Conservation (phyloP, 208 protist species). For the Wallacemonas rigidus region DNA sequence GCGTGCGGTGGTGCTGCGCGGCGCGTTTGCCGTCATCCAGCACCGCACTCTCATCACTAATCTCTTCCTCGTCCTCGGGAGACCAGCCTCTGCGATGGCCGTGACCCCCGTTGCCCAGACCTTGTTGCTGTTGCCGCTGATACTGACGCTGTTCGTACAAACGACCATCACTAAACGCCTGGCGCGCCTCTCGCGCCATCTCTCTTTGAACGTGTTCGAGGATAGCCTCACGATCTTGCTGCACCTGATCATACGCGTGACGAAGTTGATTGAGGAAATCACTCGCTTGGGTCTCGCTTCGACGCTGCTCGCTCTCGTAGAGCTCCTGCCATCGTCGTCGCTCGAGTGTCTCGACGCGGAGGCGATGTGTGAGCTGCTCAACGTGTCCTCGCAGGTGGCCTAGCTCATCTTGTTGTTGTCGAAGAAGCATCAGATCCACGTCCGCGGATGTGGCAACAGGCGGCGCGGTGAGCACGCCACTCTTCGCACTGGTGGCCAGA, state of each 20-base stretch:
- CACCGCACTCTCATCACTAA: too few species aligned
- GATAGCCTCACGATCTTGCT: slow-evolving; percentile 68
- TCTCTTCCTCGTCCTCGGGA: too few species aligned
- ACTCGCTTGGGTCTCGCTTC: slow-evolving; percentile 56
- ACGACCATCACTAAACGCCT: slow-evolving; percentile 73
- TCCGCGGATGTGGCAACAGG: slow-evolving; percentile 15
- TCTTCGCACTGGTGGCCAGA: background rate
- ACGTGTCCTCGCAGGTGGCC: slow-evolving; percentile 34
- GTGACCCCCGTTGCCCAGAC: background rate
- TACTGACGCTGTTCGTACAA: slow-evolving; percentile 39
- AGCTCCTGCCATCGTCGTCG: slow-evolving; percentile 48
- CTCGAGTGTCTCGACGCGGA: slow-evolving; percentile 46
- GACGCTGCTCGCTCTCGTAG: slow-evolving; percentile 63
- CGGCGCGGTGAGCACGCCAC: background rate
- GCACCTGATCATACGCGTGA: slow-evolving; percentile 70
- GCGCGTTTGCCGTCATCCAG: too few species aligned
- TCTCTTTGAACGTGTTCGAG: slow-evolving; percentile 65
- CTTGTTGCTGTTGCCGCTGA: background rate
- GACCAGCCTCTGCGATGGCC: too few species aligned
- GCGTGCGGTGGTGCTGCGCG: background rate
- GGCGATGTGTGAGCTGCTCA: slow-evolving; percentile 47
- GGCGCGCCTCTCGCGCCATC: slow-evolving; percentile 70
- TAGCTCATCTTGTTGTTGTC: slow-evolving; percentile 56
- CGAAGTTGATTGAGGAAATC: slow-evolving; percentile 73
- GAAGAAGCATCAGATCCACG: slow-evolving; percentile 56